Conservation (phyloP, 2,329 filamentous ascomycete species). For the Fusarium sp. region DNA sequence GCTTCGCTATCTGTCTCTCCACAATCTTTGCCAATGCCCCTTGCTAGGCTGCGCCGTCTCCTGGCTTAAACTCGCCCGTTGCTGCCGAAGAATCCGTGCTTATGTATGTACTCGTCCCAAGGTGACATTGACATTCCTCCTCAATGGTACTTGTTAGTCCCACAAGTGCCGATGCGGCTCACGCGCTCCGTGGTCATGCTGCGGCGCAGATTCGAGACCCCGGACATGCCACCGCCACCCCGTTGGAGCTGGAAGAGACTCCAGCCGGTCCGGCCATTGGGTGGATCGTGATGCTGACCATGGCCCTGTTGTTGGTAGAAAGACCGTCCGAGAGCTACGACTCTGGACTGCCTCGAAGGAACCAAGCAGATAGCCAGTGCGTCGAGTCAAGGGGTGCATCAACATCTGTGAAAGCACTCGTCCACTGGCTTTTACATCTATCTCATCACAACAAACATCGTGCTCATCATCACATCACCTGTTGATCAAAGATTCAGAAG, state of each 20-base stretch:
- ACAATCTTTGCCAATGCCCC: constrained; percentile 3
- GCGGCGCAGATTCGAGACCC: not conserved
- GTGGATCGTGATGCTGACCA: not conserved
- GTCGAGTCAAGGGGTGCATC: too few relatives aligned
- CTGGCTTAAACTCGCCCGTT: constrained; percentile 2
- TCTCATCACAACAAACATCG: not conserved
- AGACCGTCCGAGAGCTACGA: too few relatives aligned
- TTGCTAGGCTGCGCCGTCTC: not conserved
- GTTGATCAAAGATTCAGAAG: not conserved
- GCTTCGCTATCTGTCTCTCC: constrained; percentile 22
- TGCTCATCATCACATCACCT: constrained; percentile 1
- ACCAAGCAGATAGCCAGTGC: too few relatives aligned
- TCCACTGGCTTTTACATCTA: not conserved
- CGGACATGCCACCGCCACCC: not conserved
- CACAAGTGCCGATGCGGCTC: constrained; percentile 29
- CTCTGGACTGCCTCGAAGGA: too few relatives aligned
- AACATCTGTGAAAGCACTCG: too few relatives aligned
- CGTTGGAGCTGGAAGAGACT: not conserved
- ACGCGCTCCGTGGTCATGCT: constrained; percentile 1
- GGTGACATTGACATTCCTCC: constrained; percentile 9
- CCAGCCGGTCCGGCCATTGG: constrained; percentile 7
- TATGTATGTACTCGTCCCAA: constrained; percentile 5
- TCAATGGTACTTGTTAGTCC: constrained; percentile 10
- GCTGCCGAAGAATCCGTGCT: constrained; percentile 35
- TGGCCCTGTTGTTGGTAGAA: too few relatives aligned